Conservation (phyloP, 2,329 filamentous ascomycete genomes). For the Aspergillus pseudonomiae region DNA sequence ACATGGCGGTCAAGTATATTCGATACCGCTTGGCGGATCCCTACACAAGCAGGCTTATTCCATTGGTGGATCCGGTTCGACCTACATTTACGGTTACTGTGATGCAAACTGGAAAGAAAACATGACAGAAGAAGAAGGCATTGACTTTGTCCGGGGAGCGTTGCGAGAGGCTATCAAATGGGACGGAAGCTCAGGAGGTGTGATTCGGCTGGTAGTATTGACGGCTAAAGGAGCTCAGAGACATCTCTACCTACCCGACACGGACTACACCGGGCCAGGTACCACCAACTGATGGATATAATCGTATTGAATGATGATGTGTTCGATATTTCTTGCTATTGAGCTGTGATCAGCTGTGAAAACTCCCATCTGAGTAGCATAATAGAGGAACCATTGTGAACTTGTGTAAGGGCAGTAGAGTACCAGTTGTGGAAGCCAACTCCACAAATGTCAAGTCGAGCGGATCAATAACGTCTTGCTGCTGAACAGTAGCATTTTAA, state of each 20-base stretch:
- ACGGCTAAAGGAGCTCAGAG: slow-evolving; percentile 86
- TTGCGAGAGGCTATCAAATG: slow-evolving; percentile 96
- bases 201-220: slow-evolving; percentile 96
- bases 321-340: slow-evolving; percentile 16
- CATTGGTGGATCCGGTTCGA: slow-evolving; percentile 94
- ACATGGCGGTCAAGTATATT: slow-evolving; percentile 96
- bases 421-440: background rate
- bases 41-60: slow-evolving; percentile 96
- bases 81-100: slow-evolving; percentile 99
- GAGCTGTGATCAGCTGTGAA: background rate
- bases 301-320: slow-evolving; percentile 18
- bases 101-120: slow-evolving; percentile 93
- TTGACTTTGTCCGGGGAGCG: slow-evolving; percentile 89
- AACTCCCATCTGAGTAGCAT: slow-evolving; percentile 12
- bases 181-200: slow-evolving; percentile 97
- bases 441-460: background rate
- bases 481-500: background rate
- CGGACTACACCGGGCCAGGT: slow-evolving; percentile 77
- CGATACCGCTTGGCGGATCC: slow-evolving; percentile 92
- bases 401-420: background rate
- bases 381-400: slow-evolving; percentile 12
- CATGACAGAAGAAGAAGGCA: slow-evolving; percentile 90
- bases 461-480: background rate
- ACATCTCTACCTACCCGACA: slow-evolving; percentile 94
- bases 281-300: slow-evolving; percentile 39